Evolutionary conservation across 176 grass and related monocot species (phyloP).

Genomic region (Saccharum officinarum): DNA sequence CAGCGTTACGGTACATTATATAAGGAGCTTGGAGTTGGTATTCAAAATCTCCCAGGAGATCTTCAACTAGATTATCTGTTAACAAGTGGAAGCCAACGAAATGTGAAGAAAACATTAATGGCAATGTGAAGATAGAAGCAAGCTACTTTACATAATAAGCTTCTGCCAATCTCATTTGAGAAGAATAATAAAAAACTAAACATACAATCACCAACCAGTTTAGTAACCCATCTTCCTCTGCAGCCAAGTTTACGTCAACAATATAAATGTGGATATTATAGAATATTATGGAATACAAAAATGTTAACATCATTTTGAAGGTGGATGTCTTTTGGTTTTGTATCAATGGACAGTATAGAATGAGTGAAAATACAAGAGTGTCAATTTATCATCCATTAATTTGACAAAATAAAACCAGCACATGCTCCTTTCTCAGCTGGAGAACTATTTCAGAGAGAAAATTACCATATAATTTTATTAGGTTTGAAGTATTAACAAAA

Average conservation of each 20-base stretch:
- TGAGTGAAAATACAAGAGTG: background rate
- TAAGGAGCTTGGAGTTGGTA: slow-evolving; percentile 66
- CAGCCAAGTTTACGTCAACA: background rate
- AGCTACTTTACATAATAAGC: background rate
- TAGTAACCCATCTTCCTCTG: background rate
- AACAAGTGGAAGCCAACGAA: slow-evolving; percentile 4
- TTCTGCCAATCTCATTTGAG: background rate
- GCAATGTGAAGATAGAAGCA: background rate
- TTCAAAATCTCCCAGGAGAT: slow-evolving; percentile 67
- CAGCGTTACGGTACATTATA: slow-evolving; percentile 62
- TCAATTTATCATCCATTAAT: background rate
- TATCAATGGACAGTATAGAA: background rate
- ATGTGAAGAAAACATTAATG: slow-evolving; percentile 4
- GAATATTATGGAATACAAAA: background rate
- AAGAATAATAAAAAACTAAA: background rate
- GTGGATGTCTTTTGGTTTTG: background rate
- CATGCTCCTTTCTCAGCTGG: background rate
- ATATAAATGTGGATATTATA: background rate
- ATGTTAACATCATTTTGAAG: background rate
- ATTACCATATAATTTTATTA: background rate
- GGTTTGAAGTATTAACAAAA: background rate
- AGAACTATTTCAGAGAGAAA: background rate
- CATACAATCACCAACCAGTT: background rate
- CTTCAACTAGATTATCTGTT: slow-evolving; percentile 70
- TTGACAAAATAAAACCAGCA: background rate